These are phyloP conservation scores for Claviceps arundinis DNA, from an alignment of 2,329 filamentous ascomycete species.

Conservation along the genomic window DNA sequence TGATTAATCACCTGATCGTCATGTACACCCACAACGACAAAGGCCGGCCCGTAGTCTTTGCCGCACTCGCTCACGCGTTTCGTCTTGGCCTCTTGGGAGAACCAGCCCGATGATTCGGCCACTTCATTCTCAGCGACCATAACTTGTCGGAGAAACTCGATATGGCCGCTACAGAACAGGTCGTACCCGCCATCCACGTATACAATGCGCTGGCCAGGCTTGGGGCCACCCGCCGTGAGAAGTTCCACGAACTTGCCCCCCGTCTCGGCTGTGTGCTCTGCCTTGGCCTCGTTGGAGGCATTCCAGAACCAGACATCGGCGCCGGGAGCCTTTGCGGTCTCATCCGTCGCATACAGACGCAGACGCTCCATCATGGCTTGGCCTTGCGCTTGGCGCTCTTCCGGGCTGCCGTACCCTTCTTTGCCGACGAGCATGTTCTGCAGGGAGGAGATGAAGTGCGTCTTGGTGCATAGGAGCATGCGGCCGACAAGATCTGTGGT, in stretches of 20 bases:
- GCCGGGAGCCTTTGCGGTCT: conserved; percentile 64
- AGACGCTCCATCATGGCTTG: conserved; percentile 65
- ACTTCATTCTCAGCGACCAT: conserved; percentile 57
- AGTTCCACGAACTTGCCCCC: conserved; percentile 53
- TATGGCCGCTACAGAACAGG: conserved; percentile 91
- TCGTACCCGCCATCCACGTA: conserved; percentile 98
- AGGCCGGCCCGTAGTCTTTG: conserved; percentile 67
- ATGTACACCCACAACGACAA: conserved; percentile 86
- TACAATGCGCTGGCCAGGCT: conserved; percentile 68
- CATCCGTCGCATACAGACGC: conserved; percentile 75
- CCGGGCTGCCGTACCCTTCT: conserved; percentile 56
- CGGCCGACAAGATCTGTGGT: conserved; percentile 96
- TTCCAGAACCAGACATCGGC: conserved; percentile 80
- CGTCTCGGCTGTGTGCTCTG: conserved; percentile 36
- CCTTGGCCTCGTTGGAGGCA: conserved; percentile 35
- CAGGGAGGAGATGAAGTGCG: conserved; percentile 80
- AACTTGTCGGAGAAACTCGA: conserved; percentile 80
- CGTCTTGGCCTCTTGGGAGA: conserved; percentile 46
- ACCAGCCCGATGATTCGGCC: conserved; percentile 61
- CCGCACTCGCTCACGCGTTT: conserved; percentile 47
- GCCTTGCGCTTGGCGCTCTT: conserved; percentile 52
- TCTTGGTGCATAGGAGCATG: conserved; percentile 92
- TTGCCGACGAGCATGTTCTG: conserved; percentile 52
- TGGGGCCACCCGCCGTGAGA: conserved; percentile 57
- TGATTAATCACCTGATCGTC: conserved; percentile 90